Evolutionary conservation across 2,329 filamentous ascomycete species (phyloP).

Genomic region (Cercospora sp.): DNA sequence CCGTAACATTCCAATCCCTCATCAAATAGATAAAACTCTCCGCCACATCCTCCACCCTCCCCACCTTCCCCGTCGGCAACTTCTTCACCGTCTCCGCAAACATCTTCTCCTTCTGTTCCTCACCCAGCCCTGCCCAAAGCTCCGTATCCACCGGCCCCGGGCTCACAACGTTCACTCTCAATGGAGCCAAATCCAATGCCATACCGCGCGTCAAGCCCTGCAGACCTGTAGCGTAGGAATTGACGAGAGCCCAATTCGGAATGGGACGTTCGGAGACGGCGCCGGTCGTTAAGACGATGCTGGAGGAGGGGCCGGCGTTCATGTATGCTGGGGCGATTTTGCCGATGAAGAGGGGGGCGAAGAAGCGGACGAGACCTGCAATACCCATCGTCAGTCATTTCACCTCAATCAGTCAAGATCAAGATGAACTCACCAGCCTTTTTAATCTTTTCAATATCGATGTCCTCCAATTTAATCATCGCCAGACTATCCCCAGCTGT

Average conservation of each 20-base stretch:
- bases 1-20: slow-evolving; percentile 51
- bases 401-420: background rate
- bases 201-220: slow-evolving; percentile 57
- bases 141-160: slow-evolving; percentile 56
- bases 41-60: slow-evolving; percentile 45
- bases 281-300: slow-evolving; percentile 60
- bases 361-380: slow-evolving; percentile 53
- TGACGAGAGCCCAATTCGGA: slow-evolving; percentile 54
- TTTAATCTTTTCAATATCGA: slow-evolving; percentile 45
- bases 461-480: slow-evolving; percentile 44
- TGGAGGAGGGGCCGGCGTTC: slow-evolving; percentile 45
- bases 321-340: slow-evolving; percentile 54
- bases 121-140: slow-evolving; percentile 42
- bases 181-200: slow-evolving; percentile 63
- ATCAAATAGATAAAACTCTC: slow-evolving; percentile 53
- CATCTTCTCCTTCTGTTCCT: slow-evolving; percentile 33
- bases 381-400: background rate
- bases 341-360: slow-evolving; percentile 54
- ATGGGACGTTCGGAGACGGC: slow-evolving; percentile 53
- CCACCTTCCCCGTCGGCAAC: slow-evolving; percentile 42
- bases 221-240: slow-evolving; percentile 53
- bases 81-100: slow-evolving; percentile 34
- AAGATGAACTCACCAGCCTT: slow-evolving; percentile 32
- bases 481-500: slow-evolving; percentile 56
- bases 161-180: slow-evolving; percentile 63